Conservation (phyloP, 305 asterid genomes). For the Galium porrigens region DNA sequence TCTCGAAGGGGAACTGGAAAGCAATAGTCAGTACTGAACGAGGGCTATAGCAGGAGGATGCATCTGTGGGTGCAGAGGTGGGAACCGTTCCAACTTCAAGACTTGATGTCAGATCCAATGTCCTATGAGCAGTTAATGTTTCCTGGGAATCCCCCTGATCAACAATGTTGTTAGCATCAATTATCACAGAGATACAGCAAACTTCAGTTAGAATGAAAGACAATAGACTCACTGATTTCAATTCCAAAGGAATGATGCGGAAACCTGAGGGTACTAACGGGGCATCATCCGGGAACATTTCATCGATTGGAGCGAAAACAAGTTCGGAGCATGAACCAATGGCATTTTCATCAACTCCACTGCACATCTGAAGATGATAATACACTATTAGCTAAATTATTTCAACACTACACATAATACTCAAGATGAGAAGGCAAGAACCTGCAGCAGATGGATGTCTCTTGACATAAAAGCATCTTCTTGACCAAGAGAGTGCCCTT, state of each 20-base stretch:
- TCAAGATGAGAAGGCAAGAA: constrained; percentile 14
- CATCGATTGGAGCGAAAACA: constrained; percentile 78
- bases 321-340: constrained; percentile 78
- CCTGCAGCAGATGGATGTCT: constrained; percentile 83
- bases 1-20: constrained; percentile 78
- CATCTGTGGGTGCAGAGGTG: constrained; percentile 21
- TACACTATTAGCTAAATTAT: constrained; percentile 6
- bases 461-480: constrained; percentile 70
- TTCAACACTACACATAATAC: background rate
- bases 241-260: constrained; percentile 64
- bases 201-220: background rate
- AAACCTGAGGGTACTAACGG: constrained; percentile 76
- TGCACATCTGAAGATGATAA: constrained; percentile 48
- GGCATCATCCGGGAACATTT: constrained; percentile 78
- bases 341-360: constrained; percentile 69
- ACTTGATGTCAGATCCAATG: constrained; percentile 67
- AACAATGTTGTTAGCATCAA: constrained; percentile 6
- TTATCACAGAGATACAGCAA: background rate
- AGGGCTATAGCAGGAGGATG: constrained; percentile 30
- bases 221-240: constrained; percentile 52
- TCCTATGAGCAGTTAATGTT: constrained; percentile 32
- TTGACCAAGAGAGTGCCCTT: constrained; percentile 56
- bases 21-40: constrained; percentile 74
- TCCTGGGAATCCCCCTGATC: constrained; percentile 41
- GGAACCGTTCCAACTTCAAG: constrained; percentile 53